phyloP scores from a whole-genome alignment of 2,329 filamentous ascomycete genomes.

The Nigrograna mackinnonii region DNA sequence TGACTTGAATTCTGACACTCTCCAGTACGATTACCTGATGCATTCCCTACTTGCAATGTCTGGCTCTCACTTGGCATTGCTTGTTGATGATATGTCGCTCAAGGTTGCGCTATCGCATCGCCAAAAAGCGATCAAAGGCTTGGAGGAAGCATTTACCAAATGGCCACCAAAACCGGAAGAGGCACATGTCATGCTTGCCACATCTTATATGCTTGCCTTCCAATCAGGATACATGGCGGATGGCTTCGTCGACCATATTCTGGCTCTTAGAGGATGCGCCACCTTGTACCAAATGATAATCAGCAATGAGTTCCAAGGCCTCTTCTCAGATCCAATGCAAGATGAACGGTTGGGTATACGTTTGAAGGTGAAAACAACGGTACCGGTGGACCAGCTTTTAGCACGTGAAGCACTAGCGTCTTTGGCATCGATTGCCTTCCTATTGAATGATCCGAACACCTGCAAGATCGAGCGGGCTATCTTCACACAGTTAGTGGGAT shows the following conservation, averaged over 20 bases:
- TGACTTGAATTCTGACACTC: too few relatives aligned
- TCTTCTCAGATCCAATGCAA: too few relatives aligned
- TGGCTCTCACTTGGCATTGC: constrained; percentile 22
- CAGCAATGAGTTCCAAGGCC: constrained; percentile 11
- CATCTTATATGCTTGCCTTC: constrained; percentile 21
- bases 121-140: constrained; percentile 23
- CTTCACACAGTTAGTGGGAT: constrained; percentile 12
- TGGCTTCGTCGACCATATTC: constrained; percentile 20
- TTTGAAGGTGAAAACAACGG: constrained; percentile 6
- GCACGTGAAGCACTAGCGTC: constrained; percentile 13
- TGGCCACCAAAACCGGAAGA: constrained; percentile 25
- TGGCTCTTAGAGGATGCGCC: constrained; percentile 21
- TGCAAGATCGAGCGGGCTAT: constrained; percentile 17
- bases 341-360: too few relatives aligned
- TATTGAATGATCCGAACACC: constrained; percentile 1
- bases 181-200: constrained; percentile 26
- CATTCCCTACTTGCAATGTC: constrained; percentile 25
- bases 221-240: constrained; percentile 23
- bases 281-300: constrained; percentile 20
- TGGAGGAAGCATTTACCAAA: constrained; percentile 20
- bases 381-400: constrained; percentile 3
- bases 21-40: constrained; percentile 26
- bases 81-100: constrained; percentile 11
- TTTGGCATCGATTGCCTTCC: constrained; percentile 7
- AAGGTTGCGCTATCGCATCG: constrained; percentile 17